Conservation (phyloP, 176 grass and related monocot genomes). For the Raddia distichophylla region DNA sequence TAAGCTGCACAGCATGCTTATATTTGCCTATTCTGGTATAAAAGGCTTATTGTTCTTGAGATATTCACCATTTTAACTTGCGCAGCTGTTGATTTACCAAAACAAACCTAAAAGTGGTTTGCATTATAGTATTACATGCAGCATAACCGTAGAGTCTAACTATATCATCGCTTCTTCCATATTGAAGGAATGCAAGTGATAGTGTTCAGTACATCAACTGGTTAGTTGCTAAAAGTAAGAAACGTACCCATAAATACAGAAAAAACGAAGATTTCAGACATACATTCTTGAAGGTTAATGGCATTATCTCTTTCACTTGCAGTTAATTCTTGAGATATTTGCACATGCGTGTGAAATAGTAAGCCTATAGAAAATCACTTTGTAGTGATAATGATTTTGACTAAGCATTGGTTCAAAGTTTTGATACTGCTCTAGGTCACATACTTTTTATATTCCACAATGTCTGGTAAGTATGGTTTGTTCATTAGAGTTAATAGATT, state of each 20-base stretch:
- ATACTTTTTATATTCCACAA: background rate
- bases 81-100: background rate
- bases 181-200: background rate
- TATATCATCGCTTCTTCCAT: background rate
- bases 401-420: background rate
- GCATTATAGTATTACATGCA: background rate
- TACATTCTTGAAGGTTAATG: background rate
- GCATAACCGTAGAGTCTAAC: background rate
- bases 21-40: background rate
- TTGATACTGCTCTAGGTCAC: background rate
- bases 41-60: background rate
- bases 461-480: background rate
- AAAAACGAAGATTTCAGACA: background rate
- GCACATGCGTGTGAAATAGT: background rate
- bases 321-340: conserved; percentile 3
- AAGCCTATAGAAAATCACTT: background rate
- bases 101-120: background rate
- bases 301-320: background rate
- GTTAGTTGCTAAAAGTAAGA: background rate
- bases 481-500: background rate
- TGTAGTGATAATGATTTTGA: background rate
- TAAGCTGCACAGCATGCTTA: background rate
- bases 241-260: background rate
- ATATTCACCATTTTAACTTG: background rate
- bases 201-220: background rate